Conservation (phyloP, 2,329 filamentous ascomycete genomes). For the Fusarium nodosum region DNA sequence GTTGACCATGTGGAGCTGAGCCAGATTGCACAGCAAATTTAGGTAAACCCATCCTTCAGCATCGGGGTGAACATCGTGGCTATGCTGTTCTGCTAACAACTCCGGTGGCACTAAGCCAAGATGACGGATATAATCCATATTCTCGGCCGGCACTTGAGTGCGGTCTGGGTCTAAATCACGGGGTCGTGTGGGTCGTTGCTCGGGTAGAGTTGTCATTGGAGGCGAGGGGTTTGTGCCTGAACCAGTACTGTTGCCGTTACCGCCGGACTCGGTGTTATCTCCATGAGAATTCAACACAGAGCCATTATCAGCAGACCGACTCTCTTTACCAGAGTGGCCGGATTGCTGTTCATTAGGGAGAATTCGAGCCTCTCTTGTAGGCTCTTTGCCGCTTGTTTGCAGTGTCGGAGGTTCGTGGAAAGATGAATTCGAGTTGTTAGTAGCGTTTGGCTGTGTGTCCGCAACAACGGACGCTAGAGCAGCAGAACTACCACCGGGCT, state of each 20-base stretch:
- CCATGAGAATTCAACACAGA: conserved; percentile 64
- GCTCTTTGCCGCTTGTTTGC: conserved; percentile 44
- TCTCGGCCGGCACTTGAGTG: conserved; percentile 80
- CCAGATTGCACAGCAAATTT: conserved; percentile 83
- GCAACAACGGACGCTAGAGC: conserved; percentile 46
- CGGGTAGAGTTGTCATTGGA: conserved; percentile 60
- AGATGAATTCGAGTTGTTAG: conserved; percentile 15
- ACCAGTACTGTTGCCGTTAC: conserved; percentile 54
- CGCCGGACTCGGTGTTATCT: conserved; percentile 61
- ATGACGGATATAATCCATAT: conserved; percentile 83
- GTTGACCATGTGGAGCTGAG: conserved; percentile 87
- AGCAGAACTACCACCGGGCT: conserved; percentile 28
- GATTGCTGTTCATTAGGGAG: conserved; percentile 52
- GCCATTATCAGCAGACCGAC: conserved; percentile 58
- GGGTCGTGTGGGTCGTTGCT: conserved; percentile 83
- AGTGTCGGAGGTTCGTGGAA: conserved; percentile 56
- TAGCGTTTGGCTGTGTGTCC: conserved; percentile 44
- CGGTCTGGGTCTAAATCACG: conserved; percentile 83
- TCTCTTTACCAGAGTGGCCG: conserved; percentile 56
- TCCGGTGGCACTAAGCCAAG: conserved; percentile 75
- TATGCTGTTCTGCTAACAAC: conserved; percentile 59
- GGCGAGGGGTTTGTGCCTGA: conserved; percentile 58
- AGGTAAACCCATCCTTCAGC: conserved; percentile 85
- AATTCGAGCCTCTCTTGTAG: conserved; percentile 65
- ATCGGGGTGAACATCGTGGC: conserved; percentile 68